Evolutionary conservation across 768 basidiomycete genomes (phyloP).

Genomic region (Agaricus subrufescens): DNA sequence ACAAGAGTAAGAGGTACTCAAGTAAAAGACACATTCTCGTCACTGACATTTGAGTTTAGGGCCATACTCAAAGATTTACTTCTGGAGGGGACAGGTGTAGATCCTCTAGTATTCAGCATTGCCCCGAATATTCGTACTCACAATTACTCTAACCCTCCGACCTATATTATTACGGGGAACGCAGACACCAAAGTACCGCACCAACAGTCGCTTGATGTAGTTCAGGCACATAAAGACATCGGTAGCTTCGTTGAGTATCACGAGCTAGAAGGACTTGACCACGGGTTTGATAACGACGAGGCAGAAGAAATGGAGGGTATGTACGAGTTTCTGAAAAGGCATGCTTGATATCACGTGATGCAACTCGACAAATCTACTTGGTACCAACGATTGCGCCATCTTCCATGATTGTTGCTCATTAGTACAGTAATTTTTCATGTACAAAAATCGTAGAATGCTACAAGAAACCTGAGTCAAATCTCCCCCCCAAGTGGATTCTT

Average conservation of each 20-base stretch:
- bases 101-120: slow-evolving; percentile 23
- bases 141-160: slow-evolving; percentile 22
- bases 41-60: slow-evolving; percentile 13
- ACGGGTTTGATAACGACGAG: slow-evolving; percentile 28
- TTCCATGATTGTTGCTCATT: slow-evolving; percentile 9
- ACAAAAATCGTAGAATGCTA: neutral
- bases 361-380: neutral
- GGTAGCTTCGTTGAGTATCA: slow-evolving; percentile 22
- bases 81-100: slow-evolving; percentile 26
- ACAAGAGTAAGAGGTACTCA: slow-evolving; percentile 27
- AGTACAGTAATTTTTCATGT: neutral
- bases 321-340: slow-evolving; percentile 23
- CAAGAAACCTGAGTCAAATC: neutral
- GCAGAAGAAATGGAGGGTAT: slow-evolving; percentile 28
- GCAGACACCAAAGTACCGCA: slow-evolving; percentile 30
- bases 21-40: neutral
- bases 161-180: slow-evolving; percentile 31
- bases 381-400: slow-evolving; percentile 11
- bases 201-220: slow-evolving; percentile 28
- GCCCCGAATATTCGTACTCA: slow-evolving; percentile 22
- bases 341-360: neutral
- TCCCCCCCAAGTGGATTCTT: neutral
- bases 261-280: slow-evolving; percentile 28
- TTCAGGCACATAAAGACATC: slow-evolving; percentile 21
- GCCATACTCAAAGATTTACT: slow-evolving; percentile 24